Conservation (phyloP, 257 asterid genomes). For the Dorcoceras hygrometricum region DNA sequence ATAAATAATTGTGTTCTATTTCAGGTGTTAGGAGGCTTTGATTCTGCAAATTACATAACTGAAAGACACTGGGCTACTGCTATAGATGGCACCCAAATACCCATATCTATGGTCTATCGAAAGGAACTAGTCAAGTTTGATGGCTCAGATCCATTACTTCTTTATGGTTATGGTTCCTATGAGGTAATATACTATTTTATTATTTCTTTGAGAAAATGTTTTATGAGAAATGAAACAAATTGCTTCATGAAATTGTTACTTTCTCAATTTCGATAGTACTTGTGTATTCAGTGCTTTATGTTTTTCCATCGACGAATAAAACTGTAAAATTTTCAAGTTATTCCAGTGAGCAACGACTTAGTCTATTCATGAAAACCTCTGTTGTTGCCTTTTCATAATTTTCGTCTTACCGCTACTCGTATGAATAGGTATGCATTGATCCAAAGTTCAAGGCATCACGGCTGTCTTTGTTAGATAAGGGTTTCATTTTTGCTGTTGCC, state of each 20-base stretch:
- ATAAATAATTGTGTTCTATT: slow-evolving; percentile 21
- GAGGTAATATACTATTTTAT: slow-evolving; percentile 54
- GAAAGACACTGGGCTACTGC: slow-evolving; percentile 94
- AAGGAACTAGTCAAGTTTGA: slow-evolving; percentile 80
- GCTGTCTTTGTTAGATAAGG: slow-evolving; percentile 84
- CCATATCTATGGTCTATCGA: slow-evolving; percentile 73
- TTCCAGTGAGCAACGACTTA: slow-evolving; percentile 12
- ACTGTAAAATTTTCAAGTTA: slow-evolving; percentile 1
- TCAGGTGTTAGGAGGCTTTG: slow-evolving; percentile 90
- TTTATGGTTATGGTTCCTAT: slow-evolving; percentile 94
- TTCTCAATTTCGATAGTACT: neutral
- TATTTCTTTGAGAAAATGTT: neutral
- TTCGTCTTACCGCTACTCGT: slow-evolving; percentile 28
- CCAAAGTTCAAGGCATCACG: slow-evolving; percentile 79
- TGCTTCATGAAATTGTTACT: neutral
- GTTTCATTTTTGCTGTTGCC: slow-evolving; percentile 71
- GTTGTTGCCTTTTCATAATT: slow-evolving; percentile 1
- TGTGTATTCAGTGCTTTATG: neutral
- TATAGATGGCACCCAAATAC: slow-evolving; percentile 75
- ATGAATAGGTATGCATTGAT: slow-evolving; percentile 70
- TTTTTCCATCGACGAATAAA: slow-evolving; percentile 3
- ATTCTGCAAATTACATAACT: slow-evolving; percentile 67
- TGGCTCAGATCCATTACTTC: slow-evolving; percentile 82
- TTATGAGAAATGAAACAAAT: slow-evolving; percentile 20
- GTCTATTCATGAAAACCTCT: slow-evolving; percentile 1